Percentiles rank a stretch among this genome's conserved stretches.
Evolutionary conservation across 202 grass and related monocot species (phyloP).

Genomic region (Bolboschoenoplectus hybrid): DNA sequence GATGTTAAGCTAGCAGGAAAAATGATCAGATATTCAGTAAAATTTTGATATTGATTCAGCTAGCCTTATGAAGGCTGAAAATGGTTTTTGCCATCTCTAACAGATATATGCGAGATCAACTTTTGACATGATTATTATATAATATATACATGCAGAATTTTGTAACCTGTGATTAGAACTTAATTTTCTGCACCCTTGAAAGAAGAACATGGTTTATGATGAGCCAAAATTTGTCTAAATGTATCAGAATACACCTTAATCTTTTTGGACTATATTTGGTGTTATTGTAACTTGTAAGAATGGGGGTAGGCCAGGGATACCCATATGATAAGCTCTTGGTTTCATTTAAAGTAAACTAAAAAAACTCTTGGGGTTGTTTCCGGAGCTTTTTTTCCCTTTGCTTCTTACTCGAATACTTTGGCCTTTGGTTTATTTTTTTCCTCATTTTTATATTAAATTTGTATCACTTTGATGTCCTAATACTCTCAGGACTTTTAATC

Average conservation of each 20-base stretch:
- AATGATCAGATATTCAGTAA: background rate
- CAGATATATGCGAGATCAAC: background rate
- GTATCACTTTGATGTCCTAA: constrained; percentile 1
- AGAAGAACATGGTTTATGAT: background rate
- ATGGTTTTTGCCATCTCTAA: background rate
- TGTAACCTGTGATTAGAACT: background rate
- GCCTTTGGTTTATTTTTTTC: background rate
- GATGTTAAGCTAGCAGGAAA: constrained; percentile 2
- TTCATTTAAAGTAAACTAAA: constrained; percentile 8
- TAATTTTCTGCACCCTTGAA: background rate
- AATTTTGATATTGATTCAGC: background rate
- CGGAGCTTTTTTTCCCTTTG: background rate
- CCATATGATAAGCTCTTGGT: background rate
- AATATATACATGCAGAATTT: constrained; percentile 20
- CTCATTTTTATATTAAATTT: background rate
- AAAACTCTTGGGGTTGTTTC: background rate
- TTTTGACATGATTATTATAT: constrained; percentile 9
- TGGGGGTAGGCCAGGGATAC: background rate
- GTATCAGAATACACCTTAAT: background rate
- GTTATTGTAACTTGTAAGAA: background rate
- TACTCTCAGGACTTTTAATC: background rate
- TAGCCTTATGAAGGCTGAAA: background rate
- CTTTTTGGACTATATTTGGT: background rate
- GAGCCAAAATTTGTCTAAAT: background rate
- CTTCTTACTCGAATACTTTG: background rate